A percentile compares a stretch with the other conserved stretches of the same genome.
phyloP scores from a whole-genome alignment of 495 filamentous ascomycete species.

The Cudoniella acicularis region DNA sequence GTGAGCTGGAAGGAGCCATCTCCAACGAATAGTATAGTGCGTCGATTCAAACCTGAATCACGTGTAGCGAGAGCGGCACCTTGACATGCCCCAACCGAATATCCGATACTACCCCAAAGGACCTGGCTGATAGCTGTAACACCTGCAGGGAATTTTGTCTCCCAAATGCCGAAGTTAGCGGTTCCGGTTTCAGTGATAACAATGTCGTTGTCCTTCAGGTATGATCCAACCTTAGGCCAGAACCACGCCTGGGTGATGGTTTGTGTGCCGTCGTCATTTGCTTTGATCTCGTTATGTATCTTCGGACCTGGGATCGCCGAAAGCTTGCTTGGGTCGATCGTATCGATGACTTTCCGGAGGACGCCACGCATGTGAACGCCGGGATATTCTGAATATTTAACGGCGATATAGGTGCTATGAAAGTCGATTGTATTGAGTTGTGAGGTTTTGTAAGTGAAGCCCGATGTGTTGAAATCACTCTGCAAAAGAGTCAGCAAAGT shows the following conservation, averaged over 20 bases:
- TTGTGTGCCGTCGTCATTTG: conserved; percentile 50
- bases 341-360: conserved; percentile 66
- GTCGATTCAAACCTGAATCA: conserved; percentile 49
- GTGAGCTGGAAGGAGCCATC: conserved; percentile 87
- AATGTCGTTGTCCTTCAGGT: conserved; percentile 62
- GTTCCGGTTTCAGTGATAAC: conserved; percentile 89
- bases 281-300: conserved; percentile 35
- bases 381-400: conserved; percentile 80
- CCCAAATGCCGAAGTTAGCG: conserved; percentile 85
- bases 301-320: conserved; percentile 38
- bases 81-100: conserved; percentile 73
- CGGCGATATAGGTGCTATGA: conserved; percentile 71
- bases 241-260: conserved; percentile 81
- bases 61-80: conserved; percentile 70
- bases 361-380: conserved; percentile 83
- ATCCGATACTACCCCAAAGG: conserved; percentile 87
- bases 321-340: conserved; percentile 56
- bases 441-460: conserved; percentile 81
- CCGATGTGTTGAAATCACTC: conserved; percentile 80
- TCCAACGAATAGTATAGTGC: conserved; percentile 81
- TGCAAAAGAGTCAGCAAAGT: conserved; percentile 30
- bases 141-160: conserved; percentile 72
- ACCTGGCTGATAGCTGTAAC: conserved; percentile 80
- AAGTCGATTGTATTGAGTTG: conserved; percentile 86
- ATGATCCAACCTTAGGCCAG: conserved; percentile 68